A percentile compares a stretch with the other conserved stretches of the same genome.
phyloP scores from a whole-genome alignment of 192 early-diverging fungal species.

The Rhizophagus prolifer region DNA sequence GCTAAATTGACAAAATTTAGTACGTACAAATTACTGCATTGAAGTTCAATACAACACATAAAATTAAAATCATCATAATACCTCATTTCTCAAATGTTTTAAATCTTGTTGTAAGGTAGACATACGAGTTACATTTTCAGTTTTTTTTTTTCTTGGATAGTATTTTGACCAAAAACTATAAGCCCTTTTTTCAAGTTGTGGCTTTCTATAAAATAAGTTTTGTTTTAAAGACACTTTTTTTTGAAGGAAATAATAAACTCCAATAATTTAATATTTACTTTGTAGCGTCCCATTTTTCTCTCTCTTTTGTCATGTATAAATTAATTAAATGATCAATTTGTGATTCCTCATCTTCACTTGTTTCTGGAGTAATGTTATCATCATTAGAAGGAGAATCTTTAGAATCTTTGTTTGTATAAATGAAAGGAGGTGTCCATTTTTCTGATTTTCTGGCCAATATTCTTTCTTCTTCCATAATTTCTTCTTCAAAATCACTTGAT shows the following conservation, averaged over 20 bases:
- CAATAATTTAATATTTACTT: not conserved
- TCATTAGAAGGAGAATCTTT: not conserved
- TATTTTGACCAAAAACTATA: not conserved
- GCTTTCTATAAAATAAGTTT: not conserved
- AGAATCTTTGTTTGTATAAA: not conserved
- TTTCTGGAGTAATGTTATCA: not conserved
- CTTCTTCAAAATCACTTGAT: conserved; percentile 9
- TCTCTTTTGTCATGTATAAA: not conserved
- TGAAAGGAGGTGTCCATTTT: not conserved
- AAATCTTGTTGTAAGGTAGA: not conserved
- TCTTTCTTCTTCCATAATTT: conserved; percentile 8
- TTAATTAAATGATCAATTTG: not conserved
- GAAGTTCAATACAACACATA: not conserved
- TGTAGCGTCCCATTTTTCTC: not conserved
- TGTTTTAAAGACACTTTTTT: not conserved
- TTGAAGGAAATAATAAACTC: too few species aligned
- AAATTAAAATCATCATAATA: not conserved
- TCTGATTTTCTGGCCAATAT: not conserved
- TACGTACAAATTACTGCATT: not conserved
- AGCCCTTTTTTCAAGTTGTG: not conserved
- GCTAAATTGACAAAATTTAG: not conserved
- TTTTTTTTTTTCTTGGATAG: not conserved
- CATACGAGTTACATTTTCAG: not conserved
- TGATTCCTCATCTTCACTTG: not conserved
- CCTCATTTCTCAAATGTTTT: not conserved